Conservation (phyloP, 768 basidiomycete genomes). For the Tulasnella sp. region DNA sequence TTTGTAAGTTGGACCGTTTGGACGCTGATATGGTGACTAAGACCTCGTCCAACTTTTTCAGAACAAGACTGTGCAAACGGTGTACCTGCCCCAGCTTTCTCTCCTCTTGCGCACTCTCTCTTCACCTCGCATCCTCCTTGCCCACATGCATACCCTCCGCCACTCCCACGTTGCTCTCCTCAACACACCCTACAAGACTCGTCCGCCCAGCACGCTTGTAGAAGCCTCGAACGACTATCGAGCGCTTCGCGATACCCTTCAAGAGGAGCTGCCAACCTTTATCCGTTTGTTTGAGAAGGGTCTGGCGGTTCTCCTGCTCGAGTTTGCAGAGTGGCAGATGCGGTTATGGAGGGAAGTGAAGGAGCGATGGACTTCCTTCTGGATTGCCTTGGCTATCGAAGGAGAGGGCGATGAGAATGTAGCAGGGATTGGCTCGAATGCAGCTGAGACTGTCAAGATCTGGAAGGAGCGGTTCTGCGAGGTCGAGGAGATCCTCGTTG, state of each 20-base stretch:
- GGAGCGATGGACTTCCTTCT: constrained; percentile 68
- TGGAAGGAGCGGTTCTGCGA: constrained; percentile 66
- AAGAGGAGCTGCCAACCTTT: constrained; percentile 60
- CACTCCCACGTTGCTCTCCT: constrained; percentile 65
- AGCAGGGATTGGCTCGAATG: constrained; percentile 24
- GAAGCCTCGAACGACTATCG: constrained; percentile 71
- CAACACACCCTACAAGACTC: constrained; percentile 58
- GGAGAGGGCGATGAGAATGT: constrained; percentile 38
- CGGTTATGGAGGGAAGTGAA: constrained; percentile 39
- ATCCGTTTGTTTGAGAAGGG: constrained; percentile 43
- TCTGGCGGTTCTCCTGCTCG: constrained; percentile 4
- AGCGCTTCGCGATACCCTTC: constrained; percentile 64
- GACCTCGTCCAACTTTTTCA: background rate
- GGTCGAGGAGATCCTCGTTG: constrained; percentile 45
- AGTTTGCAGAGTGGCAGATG: constrained; percentile 16
- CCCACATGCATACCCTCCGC: constrained; percentile 38
- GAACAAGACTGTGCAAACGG: constrained; percentile 36
- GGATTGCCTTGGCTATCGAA: constrained; percentile 71
- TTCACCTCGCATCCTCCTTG: constrained; percentile 18
- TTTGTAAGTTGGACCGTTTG: constrained; percentile 38
- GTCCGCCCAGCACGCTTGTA: constrained; percentile 58
- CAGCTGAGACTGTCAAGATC: constrained; percentile 59
- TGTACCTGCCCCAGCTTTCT: constrained; percentile 48
- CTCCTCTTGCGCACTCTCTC: constrained; percentile 13
- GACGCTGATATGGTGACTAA: background rate